A percentile compares a stretch with the other conserved stretches of the same genome.
Evolutionary conservation across 495 filamentous ascomycete species (phyloP).

Genomic region (Cladorrhinum samala): DNA sequence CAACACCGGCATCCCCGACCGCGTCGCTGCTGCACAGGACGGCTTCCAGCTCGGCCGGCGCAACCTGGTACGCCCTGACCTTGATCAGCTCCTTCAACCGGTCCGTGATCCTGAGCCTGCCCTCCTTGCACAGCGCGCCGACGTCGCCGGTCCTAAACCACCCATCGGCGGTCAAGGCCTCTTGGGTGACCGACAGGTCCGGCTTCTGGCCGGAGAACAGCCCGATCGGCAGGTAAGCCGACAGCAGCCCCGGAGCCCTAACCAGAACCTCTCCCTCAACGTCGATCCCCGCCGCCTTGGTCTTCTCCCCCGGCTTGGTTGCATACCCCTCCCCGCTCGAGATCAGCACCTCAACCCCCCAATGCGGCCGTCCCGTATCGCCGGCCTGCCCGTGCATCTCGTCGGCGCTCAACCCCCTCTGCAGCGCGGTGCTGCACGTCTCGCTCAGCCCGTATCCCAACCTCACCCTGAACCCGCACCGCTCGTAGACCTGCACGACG

Average conservation of each 20-base stretch:
- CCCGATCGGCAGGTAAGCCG: slow-evolving; percentile 44
- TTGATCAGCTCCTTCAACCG: slow-evolving; percentile 77
- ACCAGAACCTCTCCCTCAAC: slow-evolving; percentile 58
- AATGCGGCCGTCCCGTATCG: slow-evolving; percentile 53
- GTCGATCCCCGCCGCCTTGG: slow-evolving; percentile 39
- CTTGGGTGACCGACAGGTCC: slow-evolving; percentile 44
- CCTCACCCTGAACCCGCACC: slow-evolving; percentile 61
- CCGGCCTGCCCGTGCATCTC: slow-evolving; percentile 55
- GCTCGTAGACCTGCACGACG: slow-evolving; percentile 53
- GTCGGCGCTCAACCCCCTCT: slow-evolving; percentile 45
- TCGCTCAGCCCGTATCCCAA: slow-evolving; percentile 70
- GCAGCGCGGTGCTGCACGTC: slow-evolving; percentile 56
- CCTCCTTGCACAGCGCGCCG: slow-evolving; percentile 50
- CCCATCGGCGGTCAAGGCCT: slow-evolving; percentile 55
- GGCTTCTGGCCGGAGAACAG: slow-evolving; percentile 6
- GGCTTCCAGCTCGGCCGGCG: slow-evolving; percentile 65
- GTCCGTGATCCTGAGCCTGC: slow-evolving; percentile 65
- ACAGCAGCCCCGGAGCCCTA: slow-evolving; percentile 50
- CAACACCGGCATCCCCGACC: slow-evolving; percentile 57
- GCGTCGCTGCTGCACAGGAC: slow-evolving; percentile 51
- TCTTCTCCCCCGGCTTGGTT: slow-evolving; percentile 18
- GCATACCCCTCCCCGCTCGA: slow-evolving; percentile 32
- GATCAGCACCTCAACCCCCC: slow-evolving; percentile 52
- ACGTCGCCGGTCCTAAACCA: slow-evolving; percentile 65
- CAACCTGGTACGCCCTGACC: slow-evolving; percentile 65